These are phyloP conservation scores for Cytospora paraplurivora DNA, from an alignment of 2,329 filamentous ascomycete genomes.

Conservation along the genomic window DNA sequence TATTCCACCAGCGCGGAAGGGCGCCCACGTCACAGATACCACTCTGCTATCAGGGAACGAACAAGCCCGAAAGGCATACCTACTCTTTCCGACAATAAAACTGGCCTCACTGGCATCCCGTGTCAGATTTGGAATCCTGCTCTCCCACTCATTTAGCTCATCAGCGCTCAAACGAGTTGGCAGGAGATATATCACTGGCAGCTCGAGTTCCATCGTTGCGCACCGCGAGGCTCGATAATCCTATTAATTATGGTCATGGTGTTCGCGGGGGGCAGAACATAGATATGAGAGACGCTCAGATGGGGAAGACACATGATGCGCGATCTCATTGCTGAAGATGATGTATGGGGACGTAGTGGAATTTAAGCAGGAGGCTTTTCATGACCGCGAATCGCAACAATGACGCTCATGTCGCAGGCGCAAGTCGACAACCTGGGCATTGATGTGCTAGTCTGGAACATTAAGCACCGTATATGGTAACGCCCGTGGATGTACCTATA, in stretches of 20 bases:
- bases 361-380: neutral
- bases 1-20: neutral
- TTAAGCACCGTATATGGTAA: too few relatives aligned
- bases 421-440: neutral
- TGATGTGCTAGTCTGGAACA: neutral
- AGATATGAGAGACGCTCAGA: neutral
- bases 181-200: constrained; percentile 74
- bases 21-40: neutral
- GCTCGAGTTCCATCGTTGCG: constrained; percentile 37
- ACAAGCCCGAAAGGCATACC: neutral
- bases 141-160: constrained; percentile 65
- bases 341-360: neutral
- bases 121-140: constrained; percentile 66
- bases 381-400: neutral
- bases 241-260: neutral
- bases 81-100: constrained; percentile 69
- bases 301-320: neutral
- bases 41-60: neutral
- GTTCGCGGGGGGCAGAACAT: neutral
- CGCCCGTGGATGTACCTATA: too few relatives aligned
- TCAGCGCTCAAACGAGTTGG: constrained; percentile 66
- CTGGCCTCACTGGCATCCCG: constrained; percentile 72
- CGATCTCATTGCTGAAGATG: neutral
- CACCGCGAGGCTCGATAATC: neutral
- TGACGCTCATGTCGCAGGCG: neutral